Base-by-base conservation (phyloP, 805 yeast genomes). In the Nakazawaea ambrosiae region DNA sequence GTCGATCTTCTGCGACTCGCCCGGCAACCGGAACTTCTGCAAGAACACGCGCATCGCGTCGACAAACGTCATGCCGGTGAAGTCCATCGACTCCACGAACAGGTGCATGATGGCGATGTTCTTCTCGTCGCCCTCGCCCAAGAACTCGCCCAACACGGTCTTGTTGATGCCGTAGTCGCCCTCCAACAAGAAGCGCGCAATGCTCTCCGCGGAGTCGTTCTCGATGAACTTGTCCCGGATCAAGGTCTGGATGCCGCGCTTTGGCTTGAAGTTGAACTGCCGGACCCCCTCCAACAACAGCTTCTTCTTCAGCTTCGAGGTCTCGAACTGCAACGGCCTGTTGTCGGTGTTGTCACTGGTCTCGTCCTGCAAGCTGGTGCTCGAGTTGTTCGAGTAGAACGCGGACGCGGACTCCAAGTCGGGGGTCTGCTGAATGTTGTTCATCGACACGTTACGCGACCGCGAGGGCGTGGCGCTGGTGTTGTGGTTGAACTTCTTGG, bases 1-100 rank as follows among this genome's bases (percentile, higher is more conserved):
- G 66, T 92, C 98, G 54, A 92, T 90, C 53, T 92, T 90, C 62
- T 92, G 99, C 4, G 96, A 89, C 61, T 92, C 99, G 35, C 99
- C 99, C 2, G 99, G 98, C 42, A 92, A 70, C 56, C 98, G 71
- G 63, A 92, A 94, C 33, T 77, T 70, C 53, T 94, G 98, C 42
- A 92, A 68, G 51, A 87, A 87, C 12, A 63, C 66, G 47, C 98
- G 73, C 64, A 92, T 65, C 0, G 97, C 94, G 48, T 81, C 95
- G 12, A 89, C 88, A 53, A 92, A 88, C 1, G 77, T 65, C 46
- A 70, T 55, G 24, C 69, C 68, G 4, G 70, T 61, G 56, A 92
- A 90, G 39, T 88, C 85, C 79, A 92, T 80, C 45, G 70, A 63
- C 53, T 89, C 96, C 20, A 90, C 95, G 63, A 92, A 92, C 5